These are phyloP conservation scores for Epichloe baconii DNA, from an alignment of 2,329 filamentous ascomycete species.

Conservation along the genomic window DNA sequence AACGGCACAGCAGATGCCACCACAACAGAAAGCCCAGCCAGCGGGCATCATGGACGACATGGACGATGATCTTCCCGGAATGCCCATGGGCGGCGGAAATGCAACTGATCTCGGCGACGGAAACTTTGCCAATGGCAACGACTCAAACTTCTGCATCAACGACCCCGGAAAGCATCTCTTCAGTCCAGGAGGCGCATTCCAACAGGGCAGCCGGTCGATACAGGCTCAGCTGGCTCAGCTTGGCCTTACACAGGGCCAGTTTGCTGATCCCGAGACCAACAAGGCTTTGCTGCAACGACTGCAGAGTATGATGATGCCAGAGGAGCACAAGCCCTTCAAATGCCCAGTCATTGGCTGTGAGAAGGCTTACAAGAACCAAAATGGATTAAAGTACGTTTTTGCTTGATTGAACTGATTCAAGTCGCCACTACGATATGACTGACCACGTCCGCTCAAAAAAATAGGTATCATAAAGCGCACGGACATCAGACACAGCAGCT, in stretches of 20 bases:
- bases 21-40: conserved; percentile 43
- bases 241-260: conserved; percentile 62
- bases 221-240: conserved; percentile 59
- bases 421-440: not conserved
- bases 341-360: conserved; percentile 97
- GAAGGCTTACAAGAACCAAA: conserved; percentile 99
- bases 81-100: conserved; percentile 48
- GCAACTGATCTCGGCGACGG: conserved; percentile 36
- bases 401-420: not conserved
- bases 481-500: conserved; percentile 94
- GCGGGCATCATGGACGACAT: conserved; percentile 44
- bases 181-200: conserved; percentile 66
- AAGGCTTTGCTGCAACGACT: conserved; percentile 43
- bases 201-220: conserved; percentile 48
- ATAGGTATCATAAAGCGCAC: conserved; percentile 61
- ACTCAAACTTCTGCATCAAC: conserved; percentile 56
- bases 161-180: conserved; percentile 91
- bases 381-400: conserved; percentile 73
- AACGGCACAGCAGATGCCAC: conserved; percentile 64
- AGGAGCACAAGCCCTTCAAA: conserved; percentile 95
- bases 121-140: conserved; percentile 34
- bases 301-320: conserved; percentile 53
- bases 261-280: conserved; percentile 64
- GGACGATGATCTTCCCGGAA: conserved; percentile 58
- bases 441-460: not conserved